phyloP scores from a whole-genome alignment of 192 early-diverging fungal species.

The Coemansia sp. region DNA sequence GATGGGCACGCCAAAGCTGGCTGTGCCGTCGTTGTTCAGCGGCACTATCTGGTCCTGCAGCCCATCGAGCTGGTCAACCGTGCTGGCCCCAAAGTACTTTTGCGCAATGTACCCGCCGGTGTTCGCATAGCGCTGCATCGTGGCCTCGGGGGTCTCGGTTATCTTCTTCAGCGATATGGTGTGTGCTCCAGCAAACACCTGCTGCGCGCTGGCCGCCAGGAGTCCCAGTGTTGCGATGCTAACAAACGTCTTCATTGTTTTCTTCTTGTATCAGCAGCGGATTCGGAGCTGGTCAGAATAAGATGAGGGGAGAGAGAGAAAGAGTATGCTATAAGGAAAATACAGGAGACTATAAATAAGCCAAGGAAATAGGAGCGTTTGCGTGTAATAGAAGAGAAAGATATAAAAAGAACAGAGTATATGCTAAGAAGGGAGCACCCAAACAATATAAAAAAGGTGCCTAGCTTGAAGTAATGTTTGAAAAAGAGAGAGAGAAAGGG shows the following conservation, averaged over 20 bases:
- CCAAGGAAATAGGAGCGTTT: not conserved
- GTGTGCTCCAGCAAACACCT: conserved; percentile 25
- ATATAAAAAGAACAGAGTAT: conserved; percentile 6
- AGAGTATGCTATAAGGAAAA: conserved; percentile 2
- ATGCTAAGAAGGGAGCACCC: not conserved
- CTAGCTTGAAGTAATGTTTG: no score
- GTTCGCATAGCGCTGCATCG: conserved; percentile 63
- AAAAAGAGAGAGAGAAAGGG: conserved; percentile 5
- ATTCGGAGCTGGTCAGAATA: not conserved
- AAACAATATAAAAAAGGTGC: not conserved
- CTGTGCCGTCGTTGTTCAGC: conserved; percentile 57
- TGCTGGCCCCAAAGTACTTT: conserved; percentile 70
- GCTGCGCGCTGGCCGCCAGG: conserved; percentile 20
- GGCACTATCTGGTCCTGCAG: conserved; percentile 54
- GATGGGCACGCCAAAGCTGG: conserved; percentile 72
- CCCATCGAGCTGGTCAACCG: conserved; percentile 32
- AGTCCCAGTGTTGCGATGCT: conserved; percentile 39
- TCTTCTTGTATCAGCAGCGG: not conserved
- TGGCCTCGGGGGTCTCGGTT: conserved; percentile 60
- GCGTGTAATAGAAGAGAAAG: no score
- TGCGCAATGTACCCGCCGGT: conserved; percentile 69
- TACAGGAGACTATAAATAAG: not conserved
- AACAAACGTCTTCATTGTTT: conserved; percentile 39
- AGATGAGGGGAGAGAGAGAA: not conserved
- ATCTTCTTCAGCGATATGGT: conserved; percentile 65